These are phyloP conservation scores for Bonnemaisonia californica DNA, from an alignment of 31 red algal species.

Conservation along the genomic window DNA sequence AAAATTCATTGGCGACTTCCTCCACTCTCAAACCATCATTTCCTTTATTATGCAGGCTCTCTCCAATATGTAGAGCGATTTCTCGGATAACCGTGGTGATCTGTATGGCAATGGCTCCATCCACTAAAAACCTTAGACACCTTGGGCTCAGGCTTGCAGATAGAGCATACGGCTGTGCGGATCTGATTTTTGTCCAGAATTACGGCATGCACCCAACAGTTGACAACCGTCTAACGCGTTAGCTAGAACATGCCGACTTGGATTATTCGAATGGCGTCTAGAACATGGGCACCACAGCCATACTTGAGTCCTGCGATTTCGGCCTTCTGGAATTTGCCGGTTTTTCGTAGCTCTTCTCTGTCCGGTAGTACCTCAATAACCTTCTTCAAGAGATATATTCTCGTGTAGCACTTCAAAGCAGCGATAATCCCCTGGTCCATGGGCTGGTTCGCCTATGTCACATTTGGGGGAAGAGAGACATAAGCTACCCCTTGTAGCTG, in stretches of 20 bases:
- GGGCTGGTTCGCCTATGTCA: conserved; percentile 21
- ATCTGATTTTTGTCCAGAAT: conserved; percentile 12
- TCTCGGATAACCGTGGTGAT: neutral
- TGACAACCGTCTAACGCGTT: neutral
- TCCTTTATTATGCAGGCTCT: neutral
- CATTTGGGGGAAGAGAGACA: conserved; percentile 28
- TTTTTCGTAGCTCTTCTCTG: neutral
- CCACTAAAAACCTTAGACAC: neutral
- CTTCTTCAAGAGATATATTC: conserved; percentile 7
- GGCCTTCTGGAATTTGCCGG: neutral
- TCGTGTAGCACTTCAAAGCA: neutral
- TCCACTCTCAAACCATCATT: neutral
- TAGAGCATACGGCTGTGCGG: neutral
- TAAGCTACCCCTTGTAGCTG: neutral
- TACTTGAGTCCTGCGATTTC: conserved; percentile 15
- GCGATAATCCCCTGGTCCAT: conserved; percentile 46
- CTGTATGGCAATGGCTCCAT: too few species aligned
- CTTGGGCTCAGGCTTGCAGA: neutral
- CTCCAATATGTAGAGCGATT: neutral
- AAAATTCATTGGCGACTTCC: neutral
- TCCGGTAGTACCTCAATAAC: neutral
- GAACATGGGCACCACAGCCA: conserved; percentile 26
- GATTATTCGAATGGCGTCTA: conserved; percentile 7
- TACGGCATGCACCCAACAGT: conserved; percentile 10
- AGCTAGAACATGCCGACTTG: neutral